Conservation (phyloP, 1,139 yeast genomes). For the Blastobotrys persicus region DNA sequence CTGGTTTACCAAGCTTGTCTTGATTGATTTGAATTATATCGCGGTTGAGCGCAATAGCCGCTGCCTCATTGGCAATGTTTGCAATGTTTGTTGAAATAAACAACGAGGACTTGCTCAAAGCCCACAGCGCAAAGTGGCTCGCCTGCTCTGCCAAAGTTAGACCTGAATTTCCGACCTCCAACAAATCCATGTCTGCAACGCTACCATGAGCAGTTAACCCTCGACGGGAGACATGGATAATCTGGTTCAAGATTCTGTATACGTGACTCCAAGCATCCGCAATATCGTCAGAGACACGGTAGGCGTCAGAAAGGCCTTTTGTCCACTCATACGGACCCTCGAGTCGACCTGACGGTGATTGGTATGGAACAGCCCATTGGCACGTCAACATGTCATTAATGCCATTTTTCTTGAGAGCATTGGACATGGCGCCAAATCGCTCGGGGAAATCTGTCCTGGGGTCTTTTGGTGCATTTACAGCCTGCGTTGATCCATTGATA, state of each 20-base stretch:
- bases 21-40: conserved; percentile 32
- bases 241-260: not conserved
- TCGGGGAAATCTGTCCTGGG: not conserved
- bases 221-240: not conserved
- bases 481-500: not conserved
- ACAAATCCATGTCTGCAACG: not conserved
- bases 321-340: not conserved
- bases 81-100: conserved; percentile 33
- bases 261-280: not conserved
- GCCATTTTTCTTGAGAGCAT: not conserved
- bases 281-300: not conserved
- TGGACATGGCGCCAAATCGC: not conserved
- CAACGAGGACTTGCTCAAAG: conserved; percentile 33
- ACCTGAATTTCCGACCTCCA: not conserved
- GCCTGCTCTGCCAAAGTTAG: not conserved
- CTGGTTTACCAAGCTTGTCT: conserved; percentile 28
- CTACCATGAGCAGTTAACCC: not conserved
- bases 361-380: not conserved
- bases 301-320: not conserved
- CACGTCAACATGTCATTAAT: not conserved
- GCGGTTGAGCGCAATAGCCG: conserved; percentile 27
- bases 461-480: not conserved
- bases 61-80: conserved; percentile 25
- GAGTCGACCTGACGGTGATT: not conserved
- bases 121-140: conserved; percentile 26